These are phyloP conservation scores for Effrenium voratum DNA, from an alignment of 73 alveolate species.

Conservation along the genomic window DNA sequence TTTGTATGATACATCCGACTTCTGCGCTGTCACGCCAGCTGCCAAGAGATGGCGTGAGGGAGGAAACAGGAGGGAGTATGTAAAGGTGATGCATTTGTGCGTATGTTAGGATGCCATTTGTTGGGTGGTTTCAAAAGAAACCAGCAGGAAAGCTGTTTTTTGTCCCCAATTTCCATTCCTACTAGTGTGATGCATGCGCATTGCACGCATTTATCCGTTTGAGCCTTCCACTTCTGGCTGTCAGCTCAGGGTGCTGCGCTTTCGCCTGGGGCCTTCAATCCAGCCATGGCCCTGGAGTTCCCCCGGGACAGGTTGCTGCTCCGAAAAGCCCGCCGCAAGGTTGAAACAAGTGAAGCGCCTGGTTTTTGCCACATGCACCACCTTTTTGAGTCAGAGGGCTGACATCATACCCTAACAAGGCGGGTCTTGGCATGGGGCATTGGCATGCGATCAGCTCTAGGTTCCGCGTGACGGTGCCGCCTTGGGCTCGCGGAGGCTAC, in stretches of 20 bases:
- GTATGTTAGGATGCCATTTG: no score
- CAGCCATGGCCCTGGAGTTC: no score
- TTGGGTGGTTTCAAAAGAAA: no score
- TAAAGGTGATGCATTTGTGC: no score
- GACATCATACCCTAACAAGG: background rate
- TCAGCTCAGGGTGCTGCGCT: background rate
- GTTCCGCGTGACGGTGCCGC: conserved; percentile 41
- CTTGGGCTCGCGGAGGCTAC: conserved; percentile 65
- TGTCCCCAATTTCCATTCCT: no score
- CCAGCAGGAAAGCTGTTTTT: no score
- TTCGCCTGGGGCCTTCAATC: conserved; percentile 27
- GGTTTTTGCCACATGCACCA: background rate
- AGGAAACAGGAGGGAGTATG: no score
- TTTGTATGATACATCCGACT: no score
- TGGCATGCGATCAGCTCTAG: background rate
- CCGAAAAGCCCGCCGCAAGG: background rate
- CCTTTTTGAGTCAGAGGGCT: background rate
- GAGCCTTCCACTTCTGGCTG: background rate
- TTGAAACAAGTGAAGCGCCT: background rate
- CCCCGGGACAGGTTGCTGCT: background rate
- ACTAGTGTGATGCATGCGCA: no score
- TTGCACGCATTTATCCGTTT: no score
- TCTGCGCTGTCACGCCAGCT: no score
- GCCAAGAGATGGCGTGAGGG: no score
- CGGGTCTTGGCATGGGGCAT: background rate